Evolutionary conservation across 2,329 filamentous ascomycete genomes (phyloP).

Genomic region (Tolypocladium cylindrosporum): DNA sequence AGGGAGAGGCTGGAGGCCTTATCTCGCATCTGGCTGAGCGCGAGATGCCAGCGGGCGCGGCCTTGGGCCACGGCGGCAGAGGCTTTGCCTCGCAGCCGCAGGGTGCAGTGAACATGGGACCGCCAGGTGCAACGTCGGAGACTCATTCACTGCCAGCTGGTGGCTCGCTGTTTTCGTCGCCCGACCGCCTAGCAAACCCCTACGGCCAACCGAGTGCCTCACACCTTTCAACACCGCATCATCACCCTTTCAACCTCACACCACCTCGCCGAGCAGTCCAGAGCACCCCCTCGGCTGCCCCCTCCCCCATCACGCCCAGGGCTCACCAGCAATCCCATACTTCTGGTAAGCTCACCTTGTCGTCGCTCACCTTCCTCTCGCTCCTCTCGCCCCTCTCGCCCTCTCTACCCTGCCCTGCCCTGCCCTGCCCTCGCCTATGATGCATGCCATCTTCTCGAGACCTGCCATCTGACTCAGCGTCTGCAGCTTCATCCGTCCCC

Average conservation of each 20-base stretch:
- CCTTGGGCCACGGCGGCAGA: neutral
- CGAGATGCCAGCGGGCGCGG: neutral
- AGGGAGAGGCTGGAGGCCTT: neutral
- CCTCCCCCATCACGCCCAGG: neutral
- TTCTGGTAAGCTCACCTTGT: neutral
- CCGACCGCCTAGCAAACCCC: conserved; percentile 9
- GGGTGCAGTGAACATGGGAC: conserved; percentile 1
- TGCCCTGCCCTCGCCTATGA: neutral
- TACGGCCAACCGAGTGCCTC: conserved; percentile 9
- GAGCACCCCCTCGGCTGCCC: neutral
- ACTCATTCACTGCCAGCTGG: conserved; percentile 8
- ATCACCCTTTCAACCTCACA: conserved; percentile 3
- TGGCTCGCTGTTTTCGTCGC: conserved; percentile 5
- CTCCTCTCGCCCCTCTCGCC: neutral
- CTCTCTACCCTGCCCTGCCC: neutral
- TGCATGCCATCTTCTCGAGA: neutral
- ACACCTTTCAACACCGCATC: conserved; percentile 6
- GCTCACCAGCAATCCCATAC: neutral
- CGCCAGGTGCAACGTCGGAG: conserved; percentile 10
- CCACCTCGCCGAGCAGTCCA: conserved; percentile 3
- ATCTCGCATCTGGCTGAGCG: neutral
- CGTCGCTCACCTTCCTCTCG: neutral
- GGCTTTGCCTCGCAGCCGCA: neutral
- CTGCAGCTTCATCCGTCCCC: neutral
- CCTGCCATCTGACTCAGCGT: neutral